A percentile compares a stretch with the other conserved stretches of the same genome.
Evolutionary conservation across 2,329 filamentous ascomycete species (phyloP).

Genomic region (Plectosphaerella cucumerina): DNA sequence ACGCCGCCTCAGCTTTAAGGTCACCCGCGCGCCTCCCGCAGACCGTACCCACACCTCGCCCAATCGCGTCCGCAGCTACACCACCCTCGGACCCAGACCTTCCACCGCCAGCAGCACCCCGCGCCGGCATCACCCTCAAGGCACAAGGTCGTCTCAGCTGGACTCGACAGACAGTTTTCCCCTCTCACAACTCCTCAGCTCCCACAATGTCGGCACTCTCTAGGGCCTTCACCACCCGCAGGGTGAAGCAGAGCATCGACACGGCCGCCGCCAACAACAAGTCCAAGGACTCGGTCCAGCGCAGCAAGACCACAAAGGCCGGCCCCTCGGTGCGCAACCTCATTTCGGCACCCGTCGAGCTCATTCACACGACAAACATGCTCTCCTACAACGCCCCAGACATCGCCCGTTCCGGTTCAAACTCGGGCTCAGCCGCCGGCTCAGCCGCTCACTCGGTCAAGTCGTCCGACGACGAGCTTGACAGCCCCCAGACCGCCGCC

Average conservation of each 20-base stretch:
- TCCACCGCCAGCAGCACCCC: not conserved
- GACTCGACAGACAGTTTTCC: not conserved
- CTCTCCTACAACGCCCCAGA: constrained; percentile 93
- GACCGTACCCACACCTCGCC: constrained; percentile 6
- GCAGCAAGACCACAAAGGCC: constrained; percentile 47
- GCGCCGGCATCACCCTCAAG: not conserved
- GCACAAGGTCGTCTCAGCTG: not conserved
- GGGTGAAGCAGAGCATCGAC: constrained; percentile 52
- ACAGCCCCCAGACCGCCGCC: constrained; percentile 48
- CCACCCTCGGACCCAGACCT: constrained; percentile 3
- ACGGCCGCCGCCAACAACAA: constrained; percentile 34
- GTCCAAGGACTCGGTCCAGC: constrained; percentile 29
- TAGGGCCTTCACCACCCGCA: constrained; percentile 68
- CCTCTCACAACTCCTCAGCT: not conserved
- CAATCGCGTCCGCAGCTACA: constrained; percentile 10
- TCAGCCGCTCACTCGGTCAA: constrained; percentile 44
- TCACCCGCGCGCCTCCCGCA: not conserved
- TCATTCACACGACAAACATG: constrained; percentile 94
- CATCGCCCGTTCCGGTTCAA: constrained; percentile 50
- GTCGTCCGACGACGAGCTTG: constrained; percentile 70
- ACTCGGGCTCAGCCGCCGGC: constrained; percentile 29
- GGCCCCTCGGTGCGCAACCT: constrained; percentile 54
- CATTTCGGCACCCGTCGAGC: constrained; percentile 83
- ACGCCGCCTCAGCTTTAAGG: too few species aligned
- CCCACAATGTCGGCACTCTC: constrained; percentile 54